These are phyloP conservation scores for Trifolium pratense DNA, from an alignment of 306 rosid genomes.

Conservation along the genomic window DNA sequence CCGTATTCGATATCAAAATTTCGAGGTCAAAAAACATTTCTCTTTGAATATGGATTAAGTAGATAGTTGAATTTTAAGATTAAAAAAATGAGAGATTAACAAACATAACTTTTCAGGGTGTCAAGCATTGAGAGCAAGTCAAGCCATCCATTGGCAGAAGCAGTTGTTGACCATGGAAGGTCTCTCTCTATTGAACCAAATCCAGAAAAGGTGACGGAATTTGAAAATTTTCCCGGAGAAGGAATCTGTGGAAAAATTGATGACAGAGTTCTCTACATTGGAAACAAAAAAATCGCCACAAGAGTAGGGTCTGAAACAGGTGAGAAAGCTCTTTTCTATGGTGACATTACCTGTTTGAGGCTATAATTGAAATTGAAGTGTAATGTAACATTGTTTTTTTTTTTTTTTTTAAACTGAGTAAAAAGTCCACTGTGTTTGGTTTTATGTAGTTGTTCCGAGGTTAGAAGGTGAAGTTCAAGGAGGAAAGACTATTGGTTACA, in stretches of 20 bases:
- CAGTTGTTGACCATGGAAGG: constrained; percentile 81
- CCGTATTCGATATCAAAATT: no score
- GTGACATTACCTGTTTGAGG: background rate
- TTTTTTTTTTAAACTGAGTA: constrained; percentile 25
- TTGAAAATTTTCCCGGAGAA: constrained; percentile 87
- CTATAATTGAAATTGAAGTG: constrained; percentile 5
- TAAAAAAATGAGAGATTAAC: background rate
- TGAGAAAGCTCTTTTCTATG: constrained; percentile 38
- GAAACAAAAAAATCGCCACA: constrained; percentile 66
- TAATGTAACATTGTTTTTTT: background rate
- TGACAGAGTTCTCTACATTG: constrained; percentile 68
- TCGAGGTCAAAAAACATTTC: no score
- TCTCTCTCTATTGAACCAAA: constrained; percentile 70
- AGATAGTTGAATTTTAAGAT: constrained; percentile 17
- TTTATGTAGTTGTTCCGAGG: constrained; percentile 58
- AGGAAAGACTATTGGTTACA: constrained; percentile 80
- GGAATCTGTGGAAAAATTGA: constrained; percentile 82
- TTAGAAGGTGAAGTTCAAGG: constrained; percentile 53
- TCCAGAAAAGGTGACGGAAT: constrained; percentile 76
- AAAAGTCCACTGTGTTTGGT: constrained; percentile 27
- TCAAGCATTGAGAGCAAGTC: constrained; percentile 95
- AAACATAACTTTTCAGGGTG: constrained; percentile 63
- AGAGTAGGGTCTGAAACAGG: constrained; percentile 77
- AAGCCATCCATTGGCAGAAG: constrained; percentile 93
- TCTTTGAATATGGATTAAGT: no score